phyloP scores from a whole-genome alignment of 2,329 filamentous ascomycete species.

The Keithomyces neogunnii region DNA sequence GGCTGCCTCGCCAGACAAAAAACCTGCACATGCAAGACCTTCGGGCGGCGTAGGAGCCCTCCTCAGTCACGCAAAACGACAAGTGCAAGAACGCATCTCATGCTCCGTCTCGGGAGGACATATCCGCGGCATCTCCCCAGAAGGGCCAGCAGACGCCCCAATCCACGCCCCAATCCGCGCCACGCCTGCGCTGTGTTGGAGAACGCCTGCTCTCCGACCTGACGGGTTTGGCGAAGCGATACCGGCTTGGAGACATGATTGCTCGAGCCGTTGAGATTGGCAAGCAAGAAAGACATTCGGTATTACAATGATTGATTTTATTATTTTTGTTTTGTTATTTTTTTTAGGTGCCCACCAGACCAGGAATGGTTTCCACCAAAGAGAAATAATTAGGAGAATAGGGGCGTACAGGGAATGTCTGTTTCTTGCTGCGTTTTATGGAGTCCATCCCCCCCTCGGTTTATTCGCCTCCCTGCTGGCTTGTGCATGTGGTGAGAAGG shows the following conservation, averaged over 20 bases:
- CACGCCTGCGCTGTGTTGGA: background rate
- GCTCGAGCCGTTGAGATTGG: background rate
- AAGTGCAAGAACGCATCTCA: constrained; percentile 10
- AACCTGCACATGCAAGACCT: constrained; percentile 26
- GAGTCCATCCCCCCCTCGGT: background rate
- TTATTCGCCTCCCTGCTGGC: background rate
- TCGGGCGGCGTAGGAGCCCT: constrained; percentile 17
- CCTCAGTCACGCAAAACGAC: constrained; percentile 10
- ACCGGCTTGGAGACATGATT: background rate
- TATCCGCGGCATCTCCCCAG: constrained; percentile 5
- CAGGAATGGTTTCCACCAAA: background rate
- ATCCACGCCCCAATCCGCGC: background rate
- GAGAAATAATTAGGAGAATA: background rate
- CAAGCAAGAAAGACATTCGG: background rate
- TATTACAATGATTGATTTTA: background rate
- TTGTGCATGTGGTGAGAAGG: background rate
- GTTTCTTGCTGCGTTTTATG: background rate
- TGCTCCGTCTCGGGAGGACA: constrained; percentile 1
- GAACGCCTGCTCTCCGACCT: background rate
- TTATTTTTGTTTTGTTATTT: background rate
- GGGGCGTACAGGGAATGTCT: background rate
- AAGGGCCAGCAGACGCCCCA: background rate
- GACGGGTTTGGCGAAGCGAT: background rate
- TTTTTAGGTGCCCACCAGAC: background rate
- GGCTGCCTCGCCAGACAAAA: constrained; percentile 52